Evolutionary conservation across 2,329 filamentous ascomycete species (phyloP).

Genomic region (Ceratocystis cacaofunesta): DNA sequence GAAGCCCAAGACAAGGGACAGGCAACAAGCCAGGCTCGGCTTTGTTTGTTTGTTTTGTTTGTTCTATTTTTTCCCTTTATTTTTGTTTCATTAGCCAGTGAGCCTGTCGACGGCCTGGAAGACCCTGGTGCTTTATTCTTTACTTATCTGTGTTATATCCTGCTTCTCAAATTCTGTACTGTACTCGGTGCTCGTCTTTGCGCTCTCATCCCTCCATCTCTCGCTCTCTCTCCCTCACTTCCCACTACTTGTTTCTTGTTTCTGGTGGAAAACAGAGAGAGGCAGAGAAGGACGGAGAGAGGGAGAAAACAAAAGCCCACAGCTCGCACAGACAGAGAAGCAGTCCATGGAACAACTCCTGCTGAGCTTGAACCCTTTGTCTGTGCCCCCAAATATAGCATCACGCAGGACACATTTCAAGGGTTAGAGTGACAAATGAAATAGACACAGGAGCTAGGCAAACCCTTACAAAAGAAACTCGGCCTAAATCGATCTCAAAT

Average conservation of each 20-base stretch:
- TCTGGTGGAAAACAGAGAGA: background rate
- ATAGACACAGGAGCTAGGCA: background rate
- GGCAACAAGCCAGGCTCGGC: background rate
- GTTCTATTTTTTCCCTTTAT: background rate
- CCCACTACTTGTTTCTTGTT: too few relatives aligned
- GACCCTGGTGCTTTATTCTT: background rate
- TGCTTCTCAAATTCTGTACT: too few relatives aligned
- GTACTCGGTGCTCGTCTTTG: too few relatives aligned
- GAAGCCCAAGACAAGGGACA: background rate
- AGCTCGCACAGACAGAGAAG: slow-evolving; percentile 1
- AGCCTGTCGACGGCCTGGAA: background rate
- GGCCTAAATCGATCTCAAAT: background rate
- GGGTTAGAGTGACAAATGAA: background rate
- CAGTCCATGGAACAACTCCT: slow-evolving; percentile 2
- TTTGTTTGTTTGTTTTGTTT: background rate
- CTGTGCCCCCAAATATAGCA: slow-evolving; percentile 6
- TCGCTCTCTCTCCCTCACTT: too few relatives aligned
- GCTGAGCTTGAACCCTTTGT: slow-evolving; percentile 2
- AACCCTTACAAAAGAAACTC: background rate
- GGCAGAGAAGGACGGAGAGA: background rate
- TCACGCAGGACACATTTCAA: background rate
- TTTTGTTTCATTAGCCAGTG: background rate
- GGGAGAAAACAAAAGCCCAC: background rate
- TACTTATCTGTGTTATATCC: background rate
- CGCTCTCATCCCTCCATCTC: too few relatives aligned